These are phyloP conservation scores for Colletotrichum graminicola DNA, from an alignment of 2,329 filamentous ascomycete genomes.

Conservation along the genomic window DNA sequence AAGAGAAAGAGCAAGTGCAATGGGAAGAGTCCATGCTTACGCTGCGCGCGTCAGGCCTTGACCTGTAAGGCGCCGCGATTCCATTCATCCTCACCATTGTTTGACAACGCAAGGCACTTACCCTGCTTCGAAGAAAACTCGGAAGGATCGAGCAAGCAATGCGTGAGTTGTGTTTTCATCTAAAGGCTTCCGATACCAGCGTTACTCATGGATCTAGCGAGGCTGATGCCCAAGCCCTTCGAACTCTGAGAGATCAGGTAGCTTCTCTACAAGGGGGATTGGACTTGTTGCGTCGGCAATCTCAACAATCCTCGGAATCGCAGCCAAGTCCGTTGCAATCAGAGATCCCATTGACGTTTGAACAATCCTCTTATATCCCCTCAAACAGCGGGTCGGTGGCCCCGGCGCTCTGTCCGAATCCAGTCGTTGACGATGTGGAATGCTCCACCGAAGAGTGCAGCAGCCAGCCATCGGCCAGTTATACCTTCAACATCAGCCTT, in stretches of 20 bases:
- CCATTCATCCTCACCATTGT: neutral
- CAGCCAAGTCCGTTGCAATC: neutral
- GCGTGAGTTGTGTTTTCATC: neutral
- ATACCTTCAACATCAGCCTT: conserved; percentile 38
- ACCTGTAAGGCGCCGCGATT: conserved; percentile 12
- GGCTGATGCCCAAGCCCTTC: conserved; percentile 15
- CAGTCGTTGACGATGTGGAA: neutral
- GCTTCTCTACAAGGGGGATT: conserved; percentile 22
- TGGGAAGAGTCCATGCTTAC: conserved; percentile 35
- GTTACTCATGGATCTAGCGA: neutral
- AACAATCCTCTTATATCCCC: neutral
- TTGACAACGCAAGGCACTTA: conserved; percentile 25
- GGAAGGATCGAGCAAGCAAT: neutral
- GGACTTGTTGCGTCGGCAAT: conserved; percentile 9
- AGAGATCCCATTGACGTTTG: neutral
- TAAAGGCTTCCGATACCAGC: neutral
- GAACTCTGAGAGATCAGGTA: conserved; percentile 27
- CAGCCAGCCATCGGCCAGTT: conserved; percentile 33
- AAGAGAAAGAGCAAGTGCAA: conserved; percentile 40
- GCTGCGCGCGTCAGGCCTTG: conserved; percentile 35
- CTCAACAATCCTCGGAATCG: neutral
- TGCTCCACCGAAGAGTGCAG: conserved; percentile 1
- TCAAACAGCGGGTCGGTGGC: neutral
- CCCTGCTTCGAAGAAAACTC: conserved; percentile 26
- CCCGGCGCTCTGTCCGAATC: neutral